Percentiles rank a stretch among this genome's conserved stretches.
These are phyloP conservation scores for Amyloporia xantha DNA, from an alignment of 768 basidiomycete genomes.

Conservation along the genomic window DNA sequence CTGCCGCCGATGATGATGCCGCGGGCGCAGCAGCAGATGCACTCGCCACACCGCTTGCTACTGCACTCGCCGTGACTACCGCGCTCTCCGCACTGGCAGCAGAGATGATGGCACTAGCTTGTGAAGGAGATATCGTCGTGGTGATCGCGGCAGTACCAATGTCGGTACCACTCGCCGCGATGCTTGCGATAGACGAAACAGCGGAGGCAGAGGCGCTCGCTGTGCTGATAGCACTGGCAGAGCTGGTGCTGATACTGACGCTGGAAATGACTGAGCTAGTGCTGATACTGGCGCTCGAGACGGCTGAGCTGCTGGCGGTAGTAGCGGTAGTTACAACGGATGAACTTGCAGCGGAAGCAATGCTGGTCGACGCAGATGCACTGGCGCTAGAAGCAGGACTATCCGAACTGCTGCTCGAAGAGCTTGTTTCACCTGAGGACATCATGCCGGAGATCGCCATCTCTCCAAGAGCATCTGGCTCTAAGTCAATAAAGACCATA, in stretches of 20 bases:
- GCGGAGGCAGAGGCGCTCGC: neutral
- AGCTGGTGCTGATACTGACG: slow-evolving; percentile 8
- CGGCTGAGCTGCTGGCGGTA: slow-evolving; percentile 9
- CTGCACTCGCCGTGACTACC: no score
- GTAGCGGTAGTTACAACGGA: slow-evolving; percentile 13
- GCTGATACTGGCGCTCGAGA: slow-evolving; percentile 16
- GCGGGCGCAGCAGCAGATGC: slow-evolving; percentile 18
- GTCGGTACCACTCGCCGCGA: neutral
- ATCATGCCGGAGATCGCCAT: slow-evolving; percentile 22
- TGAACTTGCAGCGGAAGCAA: slow-evolving; percentile 19
- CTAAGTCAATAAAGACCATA: slow-evolving; percentile 58
- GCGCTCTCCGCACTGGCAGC: no score
- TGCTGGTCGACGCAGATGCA: neutral
- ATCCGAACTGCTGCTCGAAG: neutral
- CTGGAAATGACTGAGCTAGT: slow-evolving; percentile 10
- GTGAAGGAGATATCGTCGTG: slow-evolving; percentile 13
- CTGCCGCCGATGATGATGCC: no score
- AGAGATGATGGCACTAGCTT: slow-evolving; percentile 17
- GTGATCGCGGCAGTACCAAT: neutral
- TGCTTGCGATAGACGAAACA: neutral
- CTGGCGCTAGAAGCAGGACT: neutral
- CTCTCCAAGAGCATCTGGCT: slow-evolving; percentile 44
- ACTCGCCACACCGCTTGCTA: slow-evolving; percentile 16
- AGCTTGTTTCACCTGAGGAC: neutral
- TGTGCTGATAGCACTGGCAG: slow-evolving; percentile 17